Percentiles rank a stretch among this genome's conserved stretches.
These are phyloP conservation scores for Podospora anserina DNA, from an alignment of 495 filamentous ascomycete species.

Conservation along the genomic window DNA sequence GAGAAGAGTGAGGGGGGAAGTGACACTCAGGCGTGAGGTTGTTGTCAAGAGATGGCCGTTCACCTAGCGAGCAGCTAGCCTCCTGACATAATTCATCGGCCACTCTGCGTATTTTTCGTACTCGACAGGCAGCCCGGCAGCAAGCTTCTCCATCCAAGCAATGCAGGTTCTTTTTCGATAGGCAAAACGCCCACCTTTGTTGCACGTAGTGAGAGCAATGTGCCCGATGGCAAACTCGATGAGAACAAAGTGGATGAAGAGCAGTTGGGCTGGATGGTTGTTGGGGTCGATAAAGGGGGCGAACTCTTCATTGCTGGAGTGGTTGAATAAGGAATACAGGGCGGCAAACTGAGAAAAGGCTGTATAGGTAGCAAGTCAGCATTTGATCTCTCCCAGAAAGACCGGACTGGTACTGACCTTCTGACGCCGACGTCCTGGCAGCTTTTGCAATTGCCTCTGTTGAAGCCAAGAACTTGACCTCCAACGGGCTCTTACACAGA, in stretches of 20 bases:
- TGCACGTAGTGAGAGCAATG: conserved; percentile 13
- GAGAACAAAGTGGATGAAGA: conserved; percentile 50
- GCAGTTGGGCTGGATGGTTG: conserved; percentile 42
- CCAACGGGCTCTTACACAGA: conserved; percentile 26
- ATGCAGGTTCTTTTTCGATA: conserved; percentile 22
- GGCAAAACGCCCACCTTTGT: conserved; percentile 15
- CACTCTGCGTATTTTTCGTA: conserved; percentile 26
- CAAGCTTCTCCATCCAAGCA: conserved; percentile 23
- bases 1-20: neutral
- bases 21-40: neutral
- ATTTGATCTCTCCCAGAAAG: neutral
- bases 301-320: conserved; percentile 41
- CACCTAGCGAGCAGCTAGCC: neutral
- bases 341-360: conserved; percentile 26
- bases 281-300: conserved; percentile 41
- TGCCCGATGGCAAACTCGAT: conserved; percentile 31
- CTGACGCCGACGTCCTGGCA: conserved; percentile 20
- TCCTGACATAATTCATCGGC: conserved; percentile 20
- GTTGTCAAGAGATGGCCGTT: neutral
- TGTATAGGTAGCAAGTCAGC: conserved; percentile 7
- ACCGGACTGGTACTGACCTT: conserved; percentile 20
- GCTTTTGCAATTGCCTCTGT: conserved; percentile 26
- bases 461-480: conserved; percentile 26
- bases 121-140: conserved; percentile 16
- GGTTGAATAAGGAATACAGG: conserved; percentile 21